phyloP scores from a whole-genome alignment of 78 protist species.

The Cyanophora paradoxa region DNA sequence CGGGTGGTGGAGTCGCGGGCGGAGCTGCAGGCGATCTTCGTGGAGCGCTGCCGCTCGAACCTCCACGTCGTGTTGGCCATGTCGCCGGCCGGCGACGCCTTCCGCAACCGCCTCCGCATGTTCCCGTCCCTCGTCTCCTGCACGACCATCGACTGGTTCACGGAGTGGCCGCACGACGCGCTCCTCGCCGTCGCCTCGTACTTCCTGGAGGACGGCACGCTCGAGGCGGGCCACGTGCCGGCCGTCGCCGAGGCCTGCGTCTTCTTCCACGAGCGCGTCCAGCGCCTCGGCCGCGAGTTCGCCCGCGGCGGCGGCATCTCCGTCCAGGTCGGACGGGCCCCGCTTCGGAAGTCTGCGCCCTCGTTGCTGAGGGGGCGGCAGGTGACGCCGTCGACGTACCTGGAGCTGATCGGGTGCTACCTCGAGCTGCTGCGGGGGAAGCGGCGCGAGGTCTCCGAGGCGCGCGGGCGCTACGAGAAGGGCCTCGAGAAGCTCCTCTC shows the following conservation, averaged over 20 bases:
- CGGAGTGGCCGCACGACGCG: slow-evolving; percentile 86
- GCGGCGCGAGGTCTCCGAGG: slow-evolving; percentile 1
- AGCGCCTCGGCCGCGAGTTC: too few species aligned
- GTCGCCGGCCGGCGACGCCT: slow-evolving; percentile 62
- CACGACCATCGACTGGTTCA: slow-evolving; percentile 85
- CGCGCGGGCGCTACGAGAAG: slow-evolving; percentile 9
- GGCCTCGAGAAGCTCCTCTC: slow-evolving; percentile 32
- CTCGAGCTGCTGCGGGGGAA: slow-evolving; percentile 2
- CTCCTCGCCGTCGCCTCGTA: slow-evolving; percentile 68
- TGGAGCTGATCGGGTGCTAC: slow-evolving; percentile 53
- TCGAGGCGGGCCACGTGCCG: not conserved
- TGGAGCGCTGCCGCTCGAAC: slow-evolving; percentile 37
- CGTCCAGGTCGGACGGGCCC: too few species aligned
- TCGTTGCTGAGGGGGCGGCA: slow-evolving; percentile 16
- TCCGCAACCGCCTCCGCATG: slow-evolving; percentile 67
- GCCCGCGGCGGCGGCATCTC: too few species aligned
- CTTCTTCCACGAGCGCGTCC: slow-evolving; percentile 31
- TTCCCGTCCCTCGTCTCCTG: slow-evolving; percentile 83
- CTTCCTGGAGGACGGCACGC: slow-evolving; percentile 25
- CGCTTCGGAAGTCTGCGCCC: too few species aligned
- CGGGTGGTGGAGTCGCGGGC: slow-evolving; percentile 14
- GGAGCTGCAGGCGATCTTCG: slow-evolving; percentile 20
- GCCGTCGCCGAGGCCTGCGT: slow-evolving; percentile 14
- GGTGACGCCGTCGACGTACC: slow-evolving; percentile 64
- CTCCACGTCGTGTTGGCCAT: slow-evolving; percentile 67